Evolutionary conservation across 352 stramenopile species (phyloP).

Genomic region (Pythium vanterpoolii): DNA sequence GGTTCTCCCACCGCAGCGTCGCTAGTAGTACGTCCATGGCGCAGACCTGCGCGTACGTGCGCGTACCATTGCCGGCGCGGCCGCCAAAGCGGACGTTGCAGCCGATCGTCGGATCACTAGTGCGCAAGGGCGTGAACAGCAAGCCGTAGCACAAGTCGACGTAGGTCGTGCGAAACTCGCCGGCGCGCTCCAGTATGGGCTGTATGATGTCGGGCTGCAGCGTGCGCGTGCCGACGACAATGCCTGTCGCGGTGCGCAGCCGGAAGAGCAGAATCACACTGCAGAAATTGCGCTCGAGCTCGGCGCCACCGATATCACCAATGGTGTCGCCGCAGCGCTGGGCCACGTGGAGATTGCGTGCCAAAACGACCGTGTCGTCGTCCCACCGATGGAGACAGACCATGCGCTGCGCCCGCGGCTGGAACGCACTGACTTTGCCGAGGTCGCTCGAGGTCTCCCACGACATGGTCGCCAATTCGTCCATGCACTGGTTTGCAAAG

Average conservation of each 20-base stretch:
- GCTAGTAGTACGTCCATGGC: conserved; percentile 29
- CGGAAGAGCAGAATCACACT: conserved; percentile 25
- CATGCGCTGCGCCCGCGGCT: conserved; percentile 22
- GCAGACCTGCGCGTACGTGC: conserved; percentile 17
- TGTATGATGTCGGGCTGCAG: conserved; percentile 2
- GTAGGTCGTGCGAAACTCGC: conserved; percentile 19
- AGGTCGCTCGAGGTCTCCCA: conserved; percentile 24
- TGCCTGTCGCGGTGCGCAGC: conserved; percentile 12
- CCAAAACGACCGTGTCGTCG: conserved; percentile 24
- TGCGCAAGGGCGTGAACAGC: conserved; percentile 13
- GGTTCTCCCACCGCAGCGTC: conserved; percentile 26
- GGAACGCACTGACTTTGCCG: conserved; percentile 21
- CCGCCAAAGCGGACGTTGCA: conserved; percentile 27
- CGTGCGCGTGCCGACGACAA: conserved; percentile 20
- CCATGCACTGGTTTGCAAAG: conserved; percentile 22
- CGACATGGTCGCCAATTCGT: conserved; percentile 21
- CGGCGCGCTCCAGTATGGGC: conserved; percentile 7
- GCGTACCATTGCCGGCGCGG: conserved; percentile 23
- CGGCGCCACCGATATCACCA: too few relatives aligned
- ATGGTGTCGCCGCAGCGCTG: conserved; percentile 16
- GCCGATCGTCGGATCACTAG: too few relatives aligned
- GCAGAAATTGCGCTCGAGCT: conserved; percentile 24
- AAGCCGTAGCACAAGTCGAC: conserved; percentile 25
- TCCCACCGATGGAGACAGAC: conserved; percentile 17
- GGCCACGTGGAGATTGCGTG: conserved; percentile 20